Evolutionary conservation across 1,284 basidiomycete species (phyloP), one percentile per base, ranked within the genome.

Genomic region (Mycosarcoma mackinlayi): DNA sequence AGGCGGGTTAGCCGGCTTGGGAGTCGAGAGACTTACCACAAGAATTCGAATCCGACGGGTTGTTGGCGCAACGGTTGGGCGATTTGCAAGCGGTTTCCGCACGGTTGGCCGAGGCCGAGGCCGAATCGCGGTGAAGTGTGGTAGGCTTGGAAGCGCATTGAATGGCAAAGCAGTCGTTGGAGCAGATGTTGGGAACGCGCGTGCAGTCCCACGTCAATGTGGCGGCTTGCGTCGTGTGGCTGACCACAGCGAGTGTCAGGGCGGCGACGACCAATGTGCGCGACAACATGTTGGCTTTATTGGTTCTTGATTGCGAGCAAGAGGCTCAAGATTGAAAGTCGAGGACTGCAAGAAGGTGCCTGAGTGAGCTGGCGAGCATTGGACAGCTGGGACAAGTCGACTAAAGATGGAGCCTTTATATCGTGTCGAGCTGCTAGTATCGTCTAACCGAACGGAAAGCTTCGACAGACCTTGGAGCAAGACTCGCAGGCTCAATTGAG

Each of bases 111-210:
- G 71, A 45, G 2, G 73, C 65, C 24, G 71, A 39, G 45, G 59
- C 53, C 5, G 59, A 64, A 49, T 77, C 70, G 25, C 75, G 65
- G 42, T 76, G 69, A 9, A 77, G 66, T n/a, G 50, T 55, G 18
- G 70, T 62, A 16, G 74, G 74, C 33, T 68, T 71, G 34, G 59
- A 59, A 11, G 50, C 38, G 34, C 75, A 77, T 23, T 65, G 61
- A 40, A 77, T 75, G 18, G 72, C 75, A 49, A 58, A 75, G 50
- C 64, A 65, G 49, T 67, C 61, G 49, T 77, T 77, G 11, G 55
- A 60, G 55, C 75, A 77, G 58, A 77, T 77, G 66, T 76, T 77
- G 40, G 75, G 75, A 13, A 76, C 60, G 24, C 68, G 69, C 0
- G 68, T 53, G 59, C 72, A 75, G 31, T 75, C 73, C 57, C 73